Evolutionary conservation across 2,329 filamentous ascomycete species (phyloP), one percentile per base, ranked within the genome.

Genomic region (Intubia oerlemansii): DNA sequence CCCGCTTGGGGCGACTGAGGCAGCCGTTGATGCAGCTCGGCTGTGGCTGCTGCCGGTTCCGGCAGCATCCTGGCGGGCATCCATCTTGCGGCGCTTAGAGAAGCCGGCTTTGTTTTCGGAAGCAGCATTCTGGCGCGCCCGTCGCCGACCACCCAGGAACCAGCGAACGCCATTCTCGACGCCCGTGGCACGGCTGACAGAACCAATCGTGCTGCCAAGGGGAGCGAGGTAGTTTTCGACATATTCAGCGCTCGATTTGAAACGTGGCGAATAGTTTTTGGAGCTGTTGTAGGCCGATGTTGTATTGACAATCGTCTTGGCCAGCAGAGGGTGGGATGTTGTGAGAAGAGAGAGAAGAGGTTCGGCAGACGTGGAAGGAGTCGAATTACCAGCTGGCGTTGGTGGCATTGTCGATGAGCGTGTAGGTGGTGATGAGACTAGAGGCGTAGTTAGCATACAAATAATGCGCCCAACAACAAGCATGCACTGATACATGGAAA

Each of bases 221-320:
- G 81, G 82, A 2, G 76, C 79, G 29, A 92, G 68, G 39, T 80
- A 85, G 26, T 79, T 74, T 49, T 95, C 85, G 13, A 93, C 72
- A 41, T 90, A 81, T 46, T 92, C 81, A 27, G 80, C 85, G 35
- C 82, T 69, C n/a, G 78, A 77, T 48, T 79, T 82, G 45, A 93
- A 80, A 3, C 34, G 66, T 0, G 85, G 82, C 2, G 81, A 90
- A 42, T 85, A 90, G 39, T 84, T 80, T 50, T 95, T 93, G 9
- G 79, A 82, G 3, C 66, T 73, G 17, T 76, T 74, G 47, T 95
- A 95, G 2, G 79, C 80, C 2, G 77, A 81, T 7, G 85, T 65
- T 0, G 82, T 85, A 29, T 74, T 72, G 39, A 79, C 80, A 40
- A 91, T 84, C 0, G 82, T 81, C 17, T 70, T 80, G 8, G 79